Conservation (phyloP, 352 stramenopile species). For the Phytophthora pinifolia region DNA sequence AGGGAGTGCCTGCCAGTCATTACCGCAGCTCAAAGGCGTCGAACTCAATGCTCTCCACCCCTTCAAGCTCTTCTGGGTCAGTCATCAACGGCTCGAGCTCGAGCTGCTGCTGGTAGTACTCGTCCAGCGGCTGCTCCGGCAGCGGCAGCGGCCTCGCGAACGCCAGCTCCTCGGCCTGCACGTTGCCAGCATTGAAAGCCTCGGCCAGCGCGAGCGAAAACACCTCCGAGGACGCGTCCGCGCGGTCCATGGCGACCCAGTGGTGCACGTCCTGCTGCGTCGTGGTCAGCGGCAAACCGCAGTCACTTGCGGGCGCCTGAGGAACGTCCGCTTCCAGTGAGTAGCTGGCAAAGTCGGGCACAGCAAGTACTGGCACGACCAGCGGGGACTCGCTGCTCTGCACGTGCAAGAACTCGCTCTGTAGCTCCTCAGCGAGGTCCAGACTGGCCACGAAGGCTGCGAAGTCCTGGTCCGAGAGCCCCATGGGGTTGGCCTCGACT, state of each 20-base stretch:
- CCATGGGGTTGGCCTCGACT: conserved; percentile 22
- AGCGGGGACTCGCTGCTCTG: conserved; percentile 23
- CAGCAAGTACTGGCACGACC: conserved; percentile 14
- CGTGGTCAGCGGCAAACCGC: conserved; percentile 12
- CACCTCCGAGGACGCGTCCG: conserved; percentile 29
- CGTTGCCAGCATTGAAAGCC: conserved; percentile 12
- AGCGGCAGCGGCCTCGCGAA: conserved; percentile 7
- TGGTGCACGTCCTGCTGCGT: conserved; percentile 31
- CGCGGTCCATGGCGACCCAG: conserved; percentile 31
- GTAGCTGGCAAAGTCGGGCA: conserved; percentile 13
- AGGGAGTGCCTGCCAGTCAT: not conserved
- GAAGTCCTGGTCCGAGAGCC: conserved; percentile 31
- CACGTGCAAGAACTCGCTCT: conserved; percentile 8
- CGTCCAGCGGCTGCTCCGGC: conserved; percentile 21
- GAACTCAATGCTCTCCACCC: conserved; percentile 12
- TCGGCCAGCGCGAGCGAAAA: conserved; percentile 19
- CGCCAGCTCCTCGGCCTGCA: conserved; percentile 1
- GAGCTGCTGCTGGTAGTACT: conserved; percentile 16
- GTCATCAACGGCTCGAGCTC: conserved; percentile 3
- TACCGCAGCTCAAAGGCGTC: conserved; percentile 26
- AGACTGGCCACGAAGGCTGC: conserved; percentile 25
- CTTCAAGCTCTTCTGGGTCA: not conserved
- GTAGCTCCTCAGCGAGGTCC: conserved; percentile 26
- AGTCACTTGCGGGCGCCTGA: not conserved
- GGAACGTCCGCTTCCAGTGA: conserved; percentile 1